phyloP scores from a whole-genome alignment of 2,329 filamentous ascomycete species.

The Pochonia chlamydosporia region DNA sequence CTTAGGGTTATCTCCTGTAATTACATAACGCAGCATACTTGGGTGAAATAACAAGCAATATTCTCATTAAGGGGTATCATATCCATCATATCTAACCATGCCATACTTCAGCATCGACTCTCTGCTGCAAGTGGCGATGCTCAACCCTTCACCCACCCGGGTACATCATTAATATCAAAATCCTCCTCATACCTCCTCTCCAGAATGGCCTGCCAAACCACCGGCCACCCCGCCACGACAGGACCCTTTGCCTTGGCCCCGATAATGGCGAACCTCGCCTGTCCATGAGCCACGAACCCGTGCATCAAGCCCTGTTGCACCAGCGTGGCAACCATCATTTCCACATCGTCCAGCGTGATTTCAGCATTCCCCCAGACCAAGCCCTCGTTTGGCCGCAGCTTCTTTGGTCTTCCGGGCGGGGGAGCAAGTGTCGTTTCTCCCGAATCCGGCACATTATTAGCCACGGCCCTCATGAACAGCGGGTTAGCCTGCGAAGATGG shows the following conservation, averaged over 20 bases:
- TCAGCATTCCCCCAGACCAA: slow-evolving; percentile 58
- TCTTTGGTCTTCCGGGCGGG: slow-evolving; percentile 39
- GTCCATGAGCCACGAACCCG: slow-evolving; percentile 76
- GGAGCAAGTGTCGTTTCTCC: slow-evolving; percentile 38
- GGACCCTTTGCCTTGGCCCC: slow-evolving; percentile 65
- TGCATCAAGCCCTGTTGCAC: slow-evolving; percentile 75
- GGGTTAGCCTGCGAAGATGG: slow-evolving; percentile 39
- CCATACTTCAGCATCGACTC: background rate
- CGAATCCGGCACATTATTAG: slow-evolving; percentile 36
- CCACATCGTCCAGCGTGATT: slow-evolving; percentile 60
- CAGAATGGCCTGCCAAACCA: slow-evolving; percentile 62
- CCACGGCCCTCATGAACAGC: slow-evolving; percentile 46
- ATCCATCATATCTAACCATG: background rate
- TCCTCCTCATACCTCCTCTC: slow-evolving; percentile 54
- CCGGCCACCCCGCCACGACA: slow-evolving; percentile 68
- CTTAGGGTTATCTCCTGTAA: too few species aligned
- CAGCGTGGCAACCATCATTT: slow-evolving; percentile 69
- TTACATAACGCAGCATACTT: too few species aligned
- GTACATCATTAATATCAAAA: slow-evolving; percentile 58
- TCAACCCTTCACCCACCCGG: slow-evolving; percentile 64
- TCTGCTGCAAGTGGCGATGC: background rate
- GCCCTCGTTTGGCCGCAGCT: slow-evolving; percentile 51
- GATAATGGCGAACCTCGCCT: slow-evolving; percentile 73
- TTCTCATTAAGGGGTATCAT: slow-evolving; percentile 1
- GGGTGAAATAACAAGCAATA: too few species aligned